phyloP scores from a whole-genome alignment of 2,329 filamentous ascomycete species.

The Colletotrichum siamense region DNA sequence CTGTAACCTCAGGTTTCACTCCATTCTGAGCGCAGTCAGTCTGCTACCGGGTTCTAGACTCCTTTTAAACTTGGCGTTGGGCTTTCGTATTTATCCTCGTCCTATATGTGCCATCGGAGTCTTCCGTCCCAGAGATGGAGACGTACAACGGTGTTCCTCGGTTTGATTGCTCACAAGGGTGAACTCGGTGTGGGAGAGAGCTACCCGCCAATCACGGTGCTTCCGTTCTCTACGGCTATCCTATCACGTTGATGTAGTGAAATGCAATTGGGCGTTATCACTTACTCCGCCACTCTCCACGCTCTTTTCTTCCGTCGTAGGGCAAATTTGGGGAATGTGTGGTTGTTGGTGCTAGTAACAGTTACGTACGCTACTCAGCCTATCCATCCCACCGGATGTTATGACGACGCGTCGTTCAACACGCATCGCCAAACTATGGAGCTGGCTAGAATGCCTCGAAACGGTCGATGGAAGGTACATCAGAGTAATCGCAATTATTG shows the following conservation, averaged over 20 bases:
- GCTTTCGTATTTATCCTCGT: not conserved
- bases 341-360: not conserved
- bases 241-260: not conserved
- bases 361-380: not conserved
- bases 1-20: not conserved
- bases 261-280: not conserved
- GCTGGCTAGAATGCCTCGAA: not conserved
- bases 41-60: not conserved
- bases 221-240: not conserved
- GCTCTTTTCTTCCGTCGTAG: not conserved
- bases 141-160: not conserved
- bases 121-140: not conserved
- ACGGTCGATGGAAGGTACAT: fast-evolving
- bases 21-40: not conserved
- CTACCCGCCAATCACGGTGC: not conserved
- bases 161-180: not conserved
- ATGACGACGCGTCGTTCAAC: not conserved
- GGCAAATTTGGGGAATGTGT: fast-evolving
- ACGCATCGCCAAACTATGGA: not conserved
- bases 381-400: not conserved
- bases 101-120: not conserved
- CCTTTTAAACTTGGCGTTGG: not conserved
- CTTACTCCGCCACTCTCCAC: not conserved
- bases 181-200: not conserved
- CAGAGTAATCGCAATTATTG: fast-evolving